A percentile compares a stretch with the other conserved stretches of the same genome.
Evolutionary conservation across 208 protist genomes (phyloP).

Genomic region (Porcisia deanei): DNA sequence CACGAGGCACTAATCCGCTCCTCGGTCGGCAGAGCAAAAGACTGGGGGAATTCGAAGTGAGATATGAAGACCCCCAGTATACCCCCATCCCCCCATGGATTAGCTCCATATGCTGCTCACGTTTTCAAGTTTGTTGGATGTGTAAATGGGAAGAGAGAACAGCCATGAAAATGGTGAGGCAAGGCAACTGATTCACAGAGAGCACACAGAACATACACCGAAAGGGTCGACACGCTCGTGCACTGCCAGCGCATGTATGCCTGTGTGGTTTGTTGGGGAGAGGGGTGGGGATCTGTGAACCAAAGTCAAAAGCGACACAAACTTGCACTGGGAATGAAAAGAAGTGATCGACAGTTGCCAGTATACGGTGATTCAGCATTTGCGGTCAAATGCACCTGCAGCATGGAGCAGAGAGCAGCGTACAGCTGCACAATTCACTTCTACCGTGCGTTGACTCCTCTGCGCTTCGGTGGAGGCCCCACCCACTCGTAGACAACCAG

Average conservation of each 20-base stretch:
- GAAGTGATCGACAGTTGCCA: not conserved
- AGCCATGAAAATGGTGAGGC: not conserved
- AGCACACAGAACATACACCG: not conserved
- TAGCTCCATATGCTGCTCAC: not conserved
- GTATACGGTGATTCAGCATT: not conserved
- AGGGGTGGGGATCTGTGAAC: slow-evolving; percentile 4
- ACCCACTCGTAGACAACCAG: slow-evolving; percentile 76
- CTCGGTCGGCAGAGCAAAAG: not conserved
- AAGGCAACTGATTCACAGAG: not conserved
- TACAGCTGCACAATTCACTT: not conserved
- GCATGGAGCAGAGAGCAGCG: not conserved
- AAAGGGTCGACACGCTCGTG: not conserved
- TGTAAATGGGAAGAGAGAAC: not conserved
- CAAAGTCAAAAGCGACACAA: not conserved
- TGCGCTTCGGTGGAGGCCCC: slow-evolving; percentile 32
- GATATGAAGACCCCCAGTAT: not conserved
- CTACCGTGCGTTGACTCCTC: slow-evolving; percentile 6
- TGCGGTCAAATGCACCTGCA: not conserved
- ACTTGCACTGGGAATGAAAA: not conserved
- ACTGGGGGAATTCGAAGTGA: too few relatives aligned
- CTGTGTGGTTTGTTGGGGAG: not conserved
- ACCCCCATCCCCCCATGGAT: not conserved
- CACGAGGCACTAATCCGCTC: not conserved
- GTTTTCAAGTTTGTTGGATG: not conserved
- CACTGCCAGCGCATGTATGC: not conserved